Conservation (phyloP, 192 early-diverging fungal genomes). For the Backusella parvicylindrica region DNA sequence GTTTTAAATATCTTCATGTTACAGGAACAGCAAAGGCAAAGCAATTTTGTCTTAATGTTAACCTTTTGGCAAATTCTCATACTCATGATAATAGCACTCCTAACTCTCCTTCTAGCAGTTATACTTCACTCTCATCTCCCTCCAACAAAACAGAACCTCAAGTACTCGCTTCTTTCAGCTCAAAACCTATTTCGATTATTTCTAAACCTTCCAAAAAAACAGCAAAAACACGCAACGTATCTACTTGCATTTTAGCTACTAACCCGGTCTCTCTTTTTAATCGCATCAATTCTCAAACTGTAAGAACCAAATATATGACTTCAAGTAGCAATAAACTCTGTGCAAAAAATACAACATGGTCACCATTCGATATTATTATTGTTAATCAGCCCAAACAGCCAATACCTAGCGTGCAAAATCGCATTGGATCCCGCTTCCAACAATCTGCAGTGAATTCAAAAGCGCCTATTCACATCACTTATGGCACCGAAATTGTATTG, state of each 20-base stretch:
- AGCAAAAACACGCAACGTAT: constrained; percentile 77
- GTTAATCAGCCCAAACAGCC: constrained; percentile 22
- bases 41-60: constrained; percentile 66
- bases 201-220: constrained; percentile 94
- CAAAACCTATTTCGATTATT: constrained; percentile 77
- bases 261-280: constrained; percentile 83
- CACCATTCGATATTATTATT: constrained; percentile 56
- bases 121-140: not conserved
- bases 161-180: constrained; percentile 55
- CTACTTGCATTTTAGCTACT: constrained; percentile 72
- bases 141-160: not conserved
- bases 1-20: constrained; percentile 77
- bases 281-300: constrained; percentile 89
- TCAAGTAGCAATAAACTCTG: constrained; percentile 55
- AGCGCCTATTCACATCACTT: constrained; percentile 22
- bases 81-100: not conserved
- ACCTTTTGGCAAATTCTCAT: constrained; percentile 26
- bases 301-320: constrained; percentile 81
- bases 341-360: constrained; percentile 59
- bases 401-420: not conserved
- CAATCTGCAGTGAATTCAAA: not conserved
- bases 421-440: constrained; percentile 1
- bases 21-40: constrained; percentile 79
- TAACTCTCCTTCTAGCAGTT: not conserved
- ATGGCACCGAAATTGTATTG: constrained; percentile 71